phyloP scores from a whole-genome alignment of 2,329 filamentous ascomycete species.

The Sphaceloma murrayae region DNA sequence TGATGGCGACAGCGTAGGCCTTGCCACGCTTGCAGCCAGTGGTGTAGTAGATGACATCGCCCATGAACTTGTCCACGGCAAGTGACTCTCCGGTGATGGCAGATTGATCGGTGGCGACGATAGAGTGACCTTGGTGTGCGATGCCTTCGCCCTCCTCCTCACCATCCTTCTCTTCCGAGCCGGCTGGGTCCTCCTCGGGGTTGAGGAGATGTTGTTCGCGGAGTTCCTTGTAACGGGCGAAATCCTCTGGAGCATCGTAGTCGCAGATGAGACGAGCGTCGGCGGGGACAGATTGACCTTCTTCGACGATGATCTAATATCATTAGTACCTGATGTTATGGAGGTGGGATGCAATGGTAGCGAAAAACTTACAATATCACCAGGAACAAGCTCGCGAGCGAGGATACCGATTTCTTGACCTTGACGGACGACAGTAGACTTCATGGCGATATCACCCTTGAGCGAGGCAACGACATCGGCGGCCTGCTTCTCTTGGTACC shows the following conservation, averaged over 20 bases:
- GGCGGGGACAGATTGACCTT: constrained; percentile 60
- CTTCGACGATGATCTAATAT: constrained; percentile 55
- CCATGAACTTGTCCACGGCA: constrained; percentile 70
- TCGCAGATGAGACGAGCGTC: constrained; percentile 65
- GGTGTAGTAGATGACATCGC: constrained; percentile 66
- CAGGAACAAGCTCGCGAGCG: constrained; percentile 64
- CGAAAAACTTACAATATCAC: constrained; percentile 55
- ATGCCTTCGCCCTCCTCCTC: constrained; percentile 52
- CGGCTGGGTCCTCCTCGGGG: constrained; percentile 50
- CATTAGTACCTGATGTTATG: too few relatives aligned
- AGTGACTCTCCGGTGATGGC: constrained; percentile 74
- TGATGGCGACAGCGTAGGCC: constrained; percentile 58
- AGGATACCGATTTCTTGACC: constrained; percentile 59
- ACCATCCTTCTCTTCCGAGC: constrained; percentile 50
- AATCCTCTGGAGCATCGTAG: constrained; percentile 58
- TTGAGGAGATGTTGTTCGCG: constrained; percentile 42
- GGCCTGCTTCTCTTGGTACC: constrained; percentile 74
- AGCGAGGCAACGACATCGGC: constrained; percentile 65
- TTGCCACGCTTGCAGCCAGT: constrained; percentile 75
- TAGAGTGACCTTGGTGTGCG: constrained; percentile 53
- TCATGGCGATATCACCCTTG: constrained; percentile 73
- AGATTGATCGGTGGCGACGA: constrained; percentile 67
- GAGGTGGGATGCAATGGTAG: too few relatives aligned
- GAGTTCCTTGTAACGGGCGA: constrained; percentile 57
- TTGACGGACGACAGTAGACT: constrained; percentile 57